A percentile compares a stretch with the other conserved stretches of the same genome.
Conservation (phyloP, 2,329 filamentous ascomycete genomes). For the Exophiala aquamarina region DNA sequence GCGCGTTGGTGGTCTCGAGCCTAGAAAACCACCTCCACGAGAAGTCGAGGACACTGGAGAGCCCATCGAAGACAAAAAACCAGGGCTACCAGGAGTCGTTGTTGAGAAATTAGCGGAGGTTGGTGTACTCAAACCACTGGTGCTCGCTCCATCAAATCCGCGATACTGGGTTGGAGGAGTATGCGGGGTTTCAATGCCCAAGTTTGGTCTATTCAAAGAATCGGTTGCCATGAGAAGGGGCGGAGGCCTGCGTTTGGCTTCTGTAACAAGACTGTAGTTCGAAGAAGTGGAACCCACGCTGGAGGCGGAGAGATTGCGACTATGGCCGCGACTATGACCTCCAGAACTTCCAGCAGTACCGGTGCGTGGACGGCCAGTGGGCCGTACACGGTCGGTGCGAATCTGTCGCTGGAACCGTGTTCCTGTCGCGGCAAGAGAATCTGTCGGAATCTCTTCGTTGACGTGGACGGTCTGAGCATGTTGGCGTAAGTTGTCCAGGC, state of each 20-base stretch:
- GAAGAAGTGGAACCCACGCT: constrained; percentile 78
- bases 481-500: constrained; percentile 90
- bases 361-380: constrained; percentile 71
- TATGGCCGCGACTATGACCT: constrained; percentile 73
- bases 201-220: constrained; percentile 61
- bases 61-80: constrained; percentile 65
- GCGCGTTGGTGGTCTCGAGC: constrained; percentile 66
- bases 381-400: constrained; percentile 78
- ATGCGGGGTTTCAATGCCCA: constrained; percentile 68
- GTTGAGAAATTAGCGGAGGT: constrained; percentile 80
- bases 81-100: constrained; percentile 72
- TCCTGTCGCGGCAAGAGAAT: constrained; percentile 88
- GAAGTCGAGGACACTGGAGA: constrained; percentile 73
- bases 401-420: constrained; percentile 92
- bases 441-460: constrained; percentile 92
- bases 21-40: constrained; percentile 72
- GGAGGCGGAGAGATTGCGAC: constrained; percentile 80
- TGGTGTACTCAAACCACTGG: constrained; percentile 76
- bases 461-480: constrained; percentile 97
- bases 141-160: constrained; percentile 66
- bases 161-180: constrained; percentile 64
- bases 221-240: constrained; percentile 80
- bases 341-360: constrained; percentile 74
- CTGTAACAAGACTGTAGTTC: constrained; percentile 61
- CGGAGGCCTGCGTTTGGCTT: constrained; percentile 70